Percentiles rank a stretch among this genome's conserved stretches.
These are phyloP conservation scores for Calonectria honghensis DNA, from an alignment of 2,329 filamentous ascomycete genomes.

Conservation along the genomic window DNA sequence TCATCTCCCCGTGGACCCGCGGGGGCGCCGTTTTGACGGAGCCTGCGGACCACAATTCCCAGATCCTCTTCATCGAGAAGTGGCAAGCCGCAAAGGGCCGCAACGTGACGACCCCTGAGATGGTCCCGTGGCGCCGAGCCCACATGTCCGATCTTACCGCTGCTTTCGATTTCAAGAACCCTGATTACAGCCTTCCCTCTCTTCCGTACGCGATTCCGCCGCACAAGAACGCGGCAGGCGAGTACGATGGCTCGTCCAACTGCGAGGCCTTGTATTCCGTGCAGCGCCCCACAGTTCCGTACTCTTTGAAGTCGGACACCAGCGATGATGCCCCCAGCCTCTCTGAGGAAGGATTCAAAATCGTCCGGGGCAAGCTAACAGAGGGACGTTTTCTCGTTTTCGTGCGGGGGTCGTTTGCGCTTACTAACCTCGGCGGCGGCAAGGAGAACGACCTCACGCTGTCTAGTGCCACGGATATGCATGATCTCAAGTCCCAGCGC, in stretches of 20 bases:
- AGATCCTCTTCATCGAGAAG: constrained; percentile 72
- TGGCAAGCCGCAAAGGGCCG: constrained; percentile 64
- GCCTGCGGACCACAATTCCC: constrained; percentile 73
- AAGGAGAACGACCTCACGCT: constrained; percentile 44
- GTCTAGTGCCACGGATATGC: constrained; percentile 52
- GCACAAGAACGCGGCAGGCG: constrained; percentile 63
- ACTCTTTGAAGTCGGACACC: constrained; percentile 58
- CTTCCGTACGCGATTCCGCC: constrained; percentile 67
- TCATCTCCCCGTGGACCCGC: constrained; percentile 74
- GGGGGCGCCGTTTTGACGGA: constrained; percentile 73
- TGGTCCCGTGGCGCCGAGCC: constrained; percentile 57
- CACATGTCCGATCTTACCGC: constrained; percentile 61
- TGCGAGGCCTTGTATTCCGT: constrained; percentile 64
- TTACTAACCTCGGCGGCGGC: constrained; percentile 49
- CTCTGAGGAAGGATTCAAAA: constrained; percentile 74
- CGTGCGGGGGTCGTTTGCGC: constrained; percentile 65
- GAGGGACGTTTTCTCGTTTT: constrained; percentile 74
- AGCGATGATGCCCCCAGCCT: constrained; percentile 62
- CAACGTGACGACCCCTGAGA: constrained; percentile 59
- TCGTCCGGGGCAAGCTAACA: constrained; percentile 69
- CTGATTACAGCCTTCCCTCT: constrained; percentile 68
- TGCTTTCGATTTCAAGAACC: constrained; percentile 67
- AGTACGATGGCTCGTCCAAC: constrained; percentile 66
- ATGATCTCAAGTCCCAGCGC: constrained; percentile 60
- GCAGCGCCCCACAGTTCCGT: constrained; percentile 68